Evolutionary conservation across 164 flowering plant species (phyloP).

Genomic region (grape (Vitis vinifera)): ASM3070453v1 NC_081812.1:16333001-16333500

Average conservation of each 20-base stretch:
- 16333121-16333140: too few relatives aligned
- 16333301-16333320: too few relatives aligned
- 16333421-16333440: constrained; percentile 41
- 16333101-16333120: too few relatives aligned
- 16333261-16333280: background rate
- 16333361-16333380: background rate
- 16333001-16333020: too few relatives aligned
- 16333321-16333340: too few relatives aligned
- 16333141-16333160: too few relatives aligned
- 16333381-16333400: constrained; percentile 13
- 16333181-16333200: constrained; percentile 49
- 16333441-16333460: constrained; percentile 37
- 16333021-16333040: too few relatives aligned
- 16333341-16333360: too few relatives aligned
- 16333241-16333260: constrained; percentile 85
- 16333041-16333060: too few relatives aligned
- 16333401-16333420: constrained; percentile 47
- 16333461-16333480: constrained; percentile 36
- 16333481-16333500: constrained; percentile 44
- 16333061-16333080: too few relatives aligned
- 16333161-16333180: constrained; percentile 38
- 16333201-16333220: constrained; percentile 51
- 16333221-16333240: constrained; percentile 59
- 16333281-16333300: too few relatives aligned
- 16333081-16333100: too few relatives aligned